Base-by-base conservation (phyloP, 345 rosid genomes). In the Eucalyptus rudis region DNA sequence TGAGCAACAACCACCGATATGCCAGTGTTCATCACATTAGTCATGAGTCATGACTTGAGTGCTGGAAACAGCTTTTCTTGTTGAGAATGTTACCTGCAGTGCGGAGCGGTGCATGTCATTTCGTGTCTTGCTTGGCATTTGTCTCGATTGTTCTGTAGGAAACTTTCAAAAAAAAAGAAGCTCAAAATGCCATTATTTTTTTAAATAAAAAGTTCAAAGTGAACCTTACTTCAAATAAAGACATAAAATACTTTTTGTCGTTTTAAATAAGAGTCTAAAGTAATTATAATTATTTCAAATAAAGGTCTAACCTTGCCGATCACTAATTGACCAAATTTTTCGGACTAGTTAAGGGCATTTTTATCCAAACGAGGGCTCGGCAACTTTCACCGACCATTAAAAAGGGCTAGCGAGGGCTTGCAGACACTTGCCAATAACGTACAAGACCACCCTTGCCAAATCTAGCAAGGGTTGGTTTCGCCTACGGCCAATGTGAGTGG, bases 291-390 rank as follows among this genome's bases (percentile, higher is more conserved):
- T 52, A 52, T 4, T 52, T 52, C 10, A 52, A 52, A 52, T 52
- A 52, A 52, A 52, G 0, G 1, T 7, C 9, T 52, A 52, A 52
- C 0, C 2, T 52, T 2, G 2, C 10, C 4, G 4, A 0, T 52
- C 58, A 52, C 1, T 0, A 0, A 0, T 0, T 19, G 0, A 0
- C 25, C 2, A 19, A 19, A 19, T 19, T 52, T 52, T 52, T 20
- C 0, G 1, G 3, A 52, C 24, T 1, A 51, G 1, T 51, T 17
- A 51, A 51, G 56, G 1, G 9, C 2, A 0, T 52, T 52, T 52
- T 52, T 17, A 52, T 52, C 24, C 24, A 52, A 52, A 52, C 0
- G 4, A 52, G 56, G 24, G 56, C 4, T 19, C 5, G 0, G 2
- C 58, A 19, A 52, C 25, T 52, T 10, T 52, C 5, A 0, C 2